Evolutionary conservation across 2,329 filamentous ascomycete genomes (phyloP), one percentile per base, ranked within the genome.

Genomic region (Colletotrichum destructivum): DNA sequence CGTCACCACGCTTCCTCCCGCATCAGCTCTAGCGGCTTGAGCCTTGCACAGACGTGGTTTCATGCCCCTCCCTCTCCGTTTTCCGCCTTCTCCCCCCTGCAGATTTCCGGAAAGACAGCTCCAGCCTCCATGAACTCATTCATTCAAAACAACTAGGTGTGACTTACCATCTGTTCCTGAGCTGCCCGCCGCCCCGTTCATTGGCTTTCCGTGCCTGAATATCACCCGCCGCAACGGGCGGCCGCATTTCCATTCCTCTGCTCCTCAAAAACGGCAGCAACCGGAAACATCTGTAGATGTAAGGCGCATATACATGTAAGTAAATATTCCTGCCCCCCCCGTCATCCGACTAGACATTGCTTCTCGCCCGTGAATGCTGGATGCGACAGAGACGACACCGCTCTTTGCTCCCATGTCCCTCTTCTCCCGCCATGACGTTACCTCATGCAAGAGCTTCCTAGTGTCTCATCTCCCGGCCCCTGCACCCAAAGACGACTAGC

Each of bases 131-230:
- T 31, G 15, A 15, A 54, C 51, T 26, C 51, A 6, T 16, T 2
- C 26, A 18, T 5, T 11, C 26, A 31, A 15, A n/a, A 13, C 49
- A 11, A 23, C 51, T 38, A 12, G 23, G 9, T 12, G 5, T n/a
- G 6, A 13, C 47, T 13, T 21, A 7, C n/a, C 31, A 35, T 1
- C 8, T 0, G 59, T 63, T 63, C 52, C 59, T 63, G 44, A 42
- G 15, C n/a, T 5, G 46, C 51, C 52, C 26, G n/a, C 35, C 16
- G 35, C 31, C 51, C 40, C 54, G 21, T 26, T 46, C 18, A 69
- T 69, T 69, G 66, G 60, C 66, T 69, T 69, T 69, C 18, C n/a
- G 67, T 70, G 12, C 67, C 67, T 70, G 67, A 66, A 55, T 7
- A 66, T 62, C 62, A 60, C 40, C 49, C 55, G 47, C 42, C 40